Conservation (phyloP, 1,284 basidiomycete species). For the Farysia itapuensis region DNA sequence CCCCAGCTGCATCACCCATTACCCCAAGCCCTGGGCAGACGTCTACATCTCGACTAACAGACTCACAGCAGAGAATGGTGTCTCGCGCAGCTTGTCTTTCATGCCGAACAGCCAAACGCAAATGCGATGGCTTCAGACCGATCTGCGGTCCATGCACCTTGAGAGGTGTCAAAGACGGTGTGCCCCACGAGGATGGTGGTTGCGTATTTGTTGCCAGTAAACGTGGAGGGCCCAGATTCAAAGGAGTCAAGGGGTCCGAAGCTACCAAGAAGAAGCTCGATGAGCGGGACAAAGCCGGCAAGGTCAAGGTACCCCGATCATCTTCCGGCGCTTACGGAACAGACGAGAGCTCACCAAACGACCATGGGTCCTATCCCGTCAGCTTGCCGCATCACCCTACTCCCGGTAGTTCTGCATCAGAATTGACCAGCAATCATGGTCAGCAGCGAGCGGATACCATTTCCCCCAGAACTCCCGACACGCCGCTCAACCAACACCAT, state of each 20-base stretch:
- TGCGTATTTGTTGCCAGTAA: slow-evolving; percentile 48
- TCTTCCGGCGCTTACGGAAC: slow-evolving; percentile 4
- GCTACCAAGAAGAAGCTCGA: slow-evolving; percentile 39
- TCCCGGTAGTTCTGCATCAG: background rate
- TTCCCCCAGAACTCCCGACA: background rate
- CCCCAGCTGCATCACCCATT: slow-evolving; percentile 16
- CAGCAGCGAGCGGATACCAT: background rate
- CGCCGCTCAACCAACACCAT: background rate
- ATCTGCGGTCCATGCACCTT: slow-evolving; percentile 44
- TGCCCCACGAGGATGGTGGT: slow-evolving; percentile 29
- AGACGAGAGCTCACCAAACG: slow-evolving; percentile 26
- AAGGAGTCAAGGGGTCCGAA: slow-evolving; percentile 44
- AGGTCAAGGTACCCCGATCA: slow-evolving; percentile 7
- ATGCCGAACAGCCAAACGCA: slow-evolving; percentile 48
- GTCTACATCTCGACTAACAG: slow-evolving; percentile 12
- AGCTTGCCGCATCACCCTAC: background rate
- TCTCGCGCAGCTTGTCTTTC: slow-evolving; percentile 46
- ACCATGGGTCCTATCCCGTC: slow-evolving; percentile 3
- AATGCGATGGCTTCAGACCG: slow-evolving; percentile 46
- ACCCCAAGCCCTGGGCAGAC: slow-evolving; percentile 7
- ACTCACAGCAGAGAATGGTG: slow-evolving; percentile 33
- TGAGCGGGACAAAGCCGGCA: slow-evolving; percentile 28
- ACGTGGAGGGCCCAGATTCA: slow-evolving; percentile 50
- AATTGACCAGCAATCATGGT: background rate
- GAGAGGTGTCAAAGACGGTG: slow-evolving; percentile 39